phyloP scores from a whole-genome alignment of 2,329 filamentous ascomycete species.

The Ceratocystis harringtonii region DNA sequence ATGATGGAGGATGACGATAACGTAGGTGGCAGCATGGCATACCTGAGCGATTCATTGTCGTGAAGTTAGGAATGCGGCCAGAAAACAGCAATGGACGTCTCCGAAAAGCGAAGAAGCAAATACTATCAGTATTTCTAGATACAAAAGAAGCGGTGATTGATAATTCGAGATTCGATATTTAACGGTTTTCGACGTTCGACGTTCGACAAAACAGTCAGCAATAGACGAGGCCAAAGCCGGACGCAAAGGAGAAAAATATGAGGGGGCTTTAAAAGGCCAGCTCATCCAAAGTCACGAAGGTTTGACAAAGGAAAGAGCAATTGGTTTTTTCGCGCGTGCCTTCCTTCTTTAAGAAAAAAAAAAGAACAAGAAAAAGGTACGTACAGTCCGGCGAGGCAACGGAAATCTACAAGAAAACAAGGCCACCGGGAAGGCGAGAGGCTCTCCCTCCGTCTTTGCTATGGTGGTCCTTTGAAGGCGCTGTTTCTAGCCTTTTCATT shows the following conservation, averaged over 20 bases:
- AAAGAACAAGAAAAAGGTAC: neutral
- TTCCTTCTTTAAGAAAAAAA: neutral
- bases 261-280: neutral
- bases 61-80: neutral
- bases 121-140: too few species aligned
- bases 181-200: neutral
- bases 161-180: too few species aligned
- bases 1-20: conserved; percentile 14
- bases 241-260: neutral
- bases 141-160: too few species aligned
- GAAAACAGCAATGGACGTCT: neutral
- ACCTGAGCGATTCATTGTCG: conserved; percentile 12
- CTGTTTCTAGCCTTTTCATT: neutral
- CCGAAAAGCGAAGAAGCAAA: neutral
- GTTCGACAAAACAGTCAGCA: neutral
- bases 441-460: neutral
- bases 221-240: neutral
- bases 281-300: neutral
- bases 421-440: neutral
- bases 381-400: neutral
- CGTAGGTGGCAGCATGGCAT: conserved; percentile 3
- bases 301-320: neutral
- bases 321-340: neutral
- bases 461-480: neutral
- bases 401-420: neutral